Conservation (phyloP, 306 rosid species). For the Malus sieversii region DNA sequence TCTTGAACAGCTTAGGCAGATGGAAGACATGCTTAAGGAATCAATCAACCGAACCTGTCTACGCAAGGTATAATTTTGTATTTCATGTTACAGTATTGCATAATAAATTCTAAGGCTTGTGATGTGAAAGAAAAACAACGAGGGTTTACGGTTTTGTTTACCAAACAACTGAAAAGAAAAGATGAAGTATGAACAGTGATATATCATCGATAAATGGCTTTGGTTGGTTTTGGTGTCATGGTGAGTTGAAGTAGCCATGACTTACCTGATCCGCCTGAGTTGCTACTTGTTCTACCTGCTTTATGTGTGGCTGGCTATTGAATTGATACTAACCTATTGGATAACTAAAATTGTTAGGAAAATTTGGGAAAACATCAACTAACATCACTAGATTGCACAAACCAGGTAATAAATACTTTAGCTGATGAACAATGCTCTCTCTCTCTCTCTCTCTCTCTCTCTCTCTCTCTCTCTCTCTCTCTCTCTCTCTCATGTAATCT, state of each 20-base stretch:
- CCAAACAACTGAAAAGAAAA: background rate
- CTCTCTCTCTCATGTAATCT: background rate
- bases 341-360: conserved; percentile 34
- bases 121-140: background rate
- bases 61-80: conserved; percentile 40
- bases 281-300: background rate
- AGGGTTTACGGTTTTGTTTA: background rate
- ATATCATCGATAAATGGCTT: background rate
- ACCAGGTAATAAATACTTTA: conserved; percentile 34
- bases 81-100: conserved; percentile 1
- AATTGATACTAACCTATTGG: background rate
- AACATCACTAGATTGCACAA: conserved; percentile 39
- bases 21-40: conserved; percentile 57
- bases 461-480: background rate
- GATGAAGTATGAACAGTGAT: background rate
- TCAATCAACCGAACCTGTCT: conserved; percentile 40
- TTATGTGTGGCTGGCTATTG: background rate
- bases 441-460: background rate
- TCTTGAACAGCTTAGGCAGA: conserved; percentile 58
- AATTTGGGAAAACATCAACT: conserved; percentile 48
- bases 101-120: background rate
- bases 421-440: conserved; percentile 6
- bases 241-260: background rate
- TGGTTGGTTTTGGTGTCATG: background rate
- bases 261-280: background rate